Base-by-base conservation (phyloP, 1,284 basidiomycete species). In the Irpex rosettiformis region DNA sequence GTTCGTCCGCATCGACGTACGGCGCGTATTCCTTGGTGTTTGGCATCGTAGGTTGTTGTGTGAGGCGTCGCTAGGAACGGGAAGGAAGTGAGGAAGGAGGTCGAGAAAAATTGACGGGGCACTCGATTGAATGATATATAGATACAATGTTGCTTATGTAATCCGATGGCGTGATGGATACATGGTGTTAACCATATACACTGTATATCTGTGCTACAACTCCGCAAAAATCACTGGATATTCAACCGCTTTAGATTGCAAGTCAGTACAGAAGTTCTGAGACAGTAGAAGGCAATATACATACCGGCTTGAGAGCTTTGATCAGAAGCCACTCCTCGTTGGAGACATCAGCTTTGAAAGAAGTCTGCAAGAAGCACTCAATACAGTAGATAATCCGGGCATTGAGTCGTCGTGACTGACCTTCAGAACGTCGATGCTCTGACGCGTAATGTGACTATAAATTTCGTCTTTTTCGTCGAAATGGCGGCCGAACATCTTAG, bases 391-490 rank as follows among this genome's bases (percentile, higher is more conserved):
- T 43, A 63, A 52, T 56, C 2, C 59, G 48, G 5, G 13, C 52
- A 48, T 64, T 28, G 11, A 21, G 62, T 71, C 56, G 6, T 6
- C 33, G 7, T n/a, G 42, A 45, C 42, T 45, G 65, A 89, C 89
- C 85, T 96, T 98, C 55, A 98, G 80, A 3, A 95, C 91, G 72
- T 99, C 97, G 66, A 99, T 98, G 67, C 92, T 95, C 70, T 89
- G 86, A 57, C 97, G 84, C 49, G 93, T 90, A 71, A 99, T 91
- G 62, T 93, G 89, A 61, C 94, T 96, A 57, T 96, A 82, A 43
- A 98, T 73, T 67, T 97, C 94, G 73, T 99, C 96, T 74, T 94
- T 94, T 56, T 98, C 96, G 70, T 97, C 94, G 71, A 99, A 97
- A 73, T 94, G 93, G 59, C 91, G 85, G 5, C 94, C 94, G 69